Percentiles rank a stretch among this genome's conserved stretches.
phyloP scores from a whole-genome alignment of 495 filamentous ascomycete species.

The Neurospora sp. region DNA sequence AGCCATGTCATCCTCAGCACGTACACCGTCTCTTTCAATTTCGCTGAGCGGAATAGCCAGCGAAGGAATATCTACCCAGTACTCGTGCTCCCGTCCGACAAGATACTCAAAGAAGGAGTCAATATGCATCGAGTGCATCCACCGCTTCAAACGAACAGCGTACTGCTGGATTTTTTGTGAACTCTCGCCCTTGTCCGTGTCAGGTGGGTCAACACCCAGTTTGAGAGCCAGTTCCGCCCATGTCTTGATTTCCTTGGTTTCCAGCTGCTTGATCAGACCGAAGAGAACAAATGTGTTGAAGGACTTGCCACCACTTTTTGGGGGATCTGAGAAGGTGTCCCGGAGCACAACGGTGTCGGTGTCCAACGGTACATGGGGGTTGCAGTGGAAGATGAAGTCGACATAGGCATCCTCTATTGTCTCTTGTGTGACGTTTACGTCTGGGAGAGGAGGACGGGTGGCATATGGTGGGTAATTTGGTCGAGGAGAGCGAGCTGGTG shows the following conservation, averaged over 20 bases:
- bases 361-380: slow-evolving; percentile 62
- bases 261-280: slow-evolving; percentile 71
- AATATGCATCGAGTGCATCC: slow-evolving; percentile 98
- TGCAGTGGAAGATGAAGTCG: slow-evolving; percentile 85
- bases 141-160: slow-evolving; percentile 88
- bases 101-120: slow-evolving; percentile 95
- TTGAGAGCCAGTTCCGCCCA: slow-evolving; percentile 88
- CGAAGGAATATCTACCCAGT: slow-evolving; percentile 75
- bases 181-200: slow-evolving; percentile 76
- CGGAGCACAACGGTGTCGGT: slow-evolving; percentile 64
- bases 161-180: slow-evolving; percentile 98
- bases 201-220: slow-evolving; percentile 83
- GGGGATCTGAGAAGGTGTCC: slow-evolving; percentile 72
- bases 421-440: slow-evolving; percentile 56
- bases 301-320: slow-evolving; percentile 84
- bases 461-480: neutral
- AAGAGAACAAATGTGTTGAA: slow-evolving; percentile 80
- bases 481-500: neutral
- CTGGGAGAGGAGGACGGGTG: slow-evolving; percentile 44
- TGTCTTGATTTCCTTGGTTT: slow-evolving; percentile 86
- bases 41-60: slow-evolving; percentile 49
- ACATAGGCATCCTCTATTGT: slow-evolving; percentile 84
- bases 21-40: slow-evolving; percentile 72
- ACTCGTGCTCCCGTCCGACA: slow-evolving; percentile 65
- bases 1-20: slow-evolving; percentile 85